phyloP scores from a whole-genome alignment of 345 rosid genomes.

The rapeseed (Brassica napus) region Da-Ae NC_063439.1:893501-894000 shows the following conservation, averaged over 20 bases:
- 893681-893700: not conserved
- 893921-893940: not conserved
- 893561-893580: constrained; percentile 58
- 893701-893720: constrained; percentile 8
- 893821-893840: constrained; percentile 2
- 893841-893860: not conserved
- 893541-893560: constrained; percentile 60
- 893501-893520: constrained; percentile 61
- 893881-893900: constrained; percentile 3
- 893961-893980: not conserved
- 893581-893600: constrained; percentile 65
- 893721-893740: not conserved
- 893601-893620: constrained; percentile 71
- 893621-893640: constrained; percentile 80
- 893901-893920: not conserved
- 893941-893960: not conserved
- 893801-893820: not conserved
- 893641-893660: constrained; percentile 67
- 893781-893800: not conserved
- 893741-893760: too few species aligned
- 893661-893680: constrained; percentile 51
- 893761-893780: too few species aligned
- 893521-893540: constrained; percentile 67
- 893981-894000: not conserved
- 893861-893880: not conserved